Evolutionary conservation across 108 stramenopile genomes (phyloP).

Genomic region (Schizochytrium sp.): DNA sequence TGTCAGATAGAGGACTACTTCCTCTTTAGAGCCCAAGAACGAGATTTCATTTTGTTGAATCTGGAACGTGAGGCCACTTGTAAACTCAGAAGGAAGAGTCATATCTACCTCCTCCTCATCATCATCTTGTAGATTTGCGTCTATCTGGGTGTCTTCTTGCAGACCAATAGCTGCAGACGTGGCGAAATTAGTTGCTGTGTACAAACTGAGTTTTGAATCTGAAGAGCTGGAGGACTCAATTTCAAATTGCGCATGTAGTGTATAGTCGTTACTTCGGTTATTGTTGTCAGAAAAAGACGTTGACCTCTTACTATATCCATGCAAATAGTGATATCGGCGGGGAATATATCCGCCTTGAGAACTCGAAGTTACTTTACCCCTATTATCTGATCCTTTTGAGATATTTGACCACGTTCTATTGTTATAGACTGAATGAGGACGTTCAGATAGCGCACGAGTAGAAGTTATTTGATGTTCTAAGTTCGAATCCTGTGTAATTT

Average conservation of each 20-base stretch:
- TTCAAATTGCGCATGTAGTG: not conserved
- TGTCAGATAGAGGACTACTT: slow-evolving; percentile 1
- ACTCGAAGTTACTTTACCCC: too few species aligned
- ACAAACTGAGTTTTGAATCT: not conserved
- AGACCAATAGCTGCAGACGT: not conserved
- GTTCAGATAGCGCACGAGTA: too few species aligned
- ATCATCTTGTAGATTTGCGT: not conserved
- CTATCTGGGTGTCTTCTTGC: not conserved
- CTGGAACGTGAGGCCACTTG: not conserved
- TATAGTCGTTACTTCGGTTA: not conserved
- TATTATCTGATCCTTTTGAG: too few species aligned
- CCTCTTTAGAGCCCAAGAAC: not conserved
- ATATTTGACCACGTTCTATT: too few species aligned
- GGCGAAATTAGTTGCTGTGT: not conserved
- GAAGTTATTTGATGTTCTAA: too few species aligned
- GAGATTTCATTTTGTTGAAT: not conserved
- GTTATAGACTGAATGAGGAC: too few species aligned
- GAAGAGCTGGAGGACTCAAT: not conserved
- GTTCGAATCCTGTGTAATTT: not conserved
- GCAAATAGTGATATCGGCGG: not conserved
- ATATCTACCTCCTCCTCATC: not conserved
- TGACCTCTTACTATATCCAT: not conserved
- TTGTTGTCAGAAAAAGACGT: not conserved
- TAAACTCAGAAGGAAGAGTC: not conserved
- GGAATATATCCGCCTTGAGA: not conserved